These are phyloP conservation scores for Rosa hybrid DNA, from an alignment of 331 rosid genomes.

Conservation along the genomic window DNA sequence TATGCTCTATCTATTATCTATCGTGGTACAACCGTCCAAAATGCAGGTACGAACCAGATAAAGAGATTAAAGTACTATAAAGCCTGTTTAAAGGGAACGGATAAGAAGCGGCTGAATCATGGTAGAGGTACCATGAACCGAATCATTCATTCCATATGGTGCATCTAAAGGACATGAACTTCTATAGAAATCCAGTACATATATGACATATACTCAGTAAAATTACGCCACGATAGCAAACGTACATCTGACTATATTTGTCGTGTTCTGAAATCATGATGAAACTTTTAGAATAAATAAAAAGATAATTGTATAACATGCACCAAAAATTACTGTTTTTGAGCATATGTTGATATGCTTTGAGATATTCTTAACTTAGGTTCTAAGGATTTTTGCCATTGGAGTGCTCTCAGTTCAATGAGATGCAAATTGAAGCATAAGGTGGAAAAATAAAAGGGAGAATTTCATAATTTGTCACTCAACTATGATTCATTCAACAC, in stretches of 20 bases:
- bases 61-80: background rate
- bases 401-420: no score
- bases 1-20: background rate
- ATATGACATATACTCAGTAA: no score
- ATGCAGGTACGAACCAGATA: background rate
- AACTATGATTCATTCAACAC: no score
- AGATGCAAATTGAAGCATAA: no score
- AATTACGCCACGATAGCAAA: no score
- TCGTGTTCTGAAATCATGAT: background rate
- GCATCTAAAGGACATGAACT: background rate
- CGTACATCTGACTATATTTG: background rate
- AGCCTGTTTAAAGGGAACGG: background rate
- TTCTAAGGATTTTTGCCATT: no score
- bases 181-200: background rate
- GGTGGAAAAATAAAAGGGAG: no score
- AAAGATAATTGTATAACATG: background rate
- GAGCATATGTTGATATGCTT: background rate
- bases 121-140: background rate
- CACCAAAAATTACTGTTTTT: no score
- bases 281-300: background rate
- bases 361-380: no score
- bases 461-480: no score
- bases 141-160: background rate
- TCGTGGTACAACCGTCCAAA: background rate
- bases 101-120: background rate